Evolutionary conservation across 805 yeast genomes (phyloP), one percentile per base, ranked within the genome.

Genomic region (Teunomyces gatunensis): DNA sequence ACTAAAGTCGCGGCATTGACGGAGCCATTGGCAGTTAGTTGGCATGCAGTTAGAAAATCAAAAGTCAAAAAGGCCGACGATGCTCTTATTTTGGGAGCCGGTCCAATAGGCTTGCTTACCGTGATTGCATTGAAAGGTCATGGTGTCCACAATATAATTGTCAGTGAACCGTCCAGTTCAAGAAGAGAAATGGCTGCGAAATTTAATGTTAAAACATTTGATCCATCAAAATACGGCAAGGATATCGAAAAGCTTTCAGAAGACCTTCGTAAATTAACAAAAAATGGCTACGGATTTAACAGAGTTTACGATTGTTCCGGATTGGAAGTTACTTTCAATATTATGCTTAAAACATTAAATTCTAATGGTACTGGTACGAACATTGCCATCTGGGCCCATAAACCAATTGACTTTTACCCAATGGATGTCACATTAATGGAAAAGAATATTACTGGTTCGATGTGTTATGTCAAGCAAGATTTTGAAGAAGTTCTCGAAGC

Each of bases 391-490:
- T 44, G 47, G 47, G 35, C 43, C 15, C 42, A 44, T 28, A 36
- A 28, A 13, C 29, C 42, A 1, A 13, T 36, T 5, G 28, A 25
- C n/a, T 28, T 44, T 27, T 44, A 25, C 25, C 47, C 47, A 12
- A 44, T 44, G 47, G 47, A 44, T n/a, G 13, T 44, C 2, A 44
- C 47, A 4, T 39, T 44, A 17, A 12, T 12, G 28, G 47, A 44
- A 37, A 44, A 37, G 29, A 23, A 15, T 3, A 23, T 44, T 9
- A 37, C 40, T 11, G 42, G 47, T 15, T 44, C 47, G 6, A 28
- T 44, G 35, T 37, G 43, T n/a, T 44, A 44, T 41, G 27, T 25
- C 34, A 44, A 21, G 18, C 13, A 10, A 7, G 47, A 44, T 20
- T 44, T 44, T 15, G 47, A 44, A 25, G 30, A 44, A 18, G 47